Base-by-base conservation (phyloP, 2,329 filamentous ascomycete species). In the Periglandula ipomoeae region DNA sequence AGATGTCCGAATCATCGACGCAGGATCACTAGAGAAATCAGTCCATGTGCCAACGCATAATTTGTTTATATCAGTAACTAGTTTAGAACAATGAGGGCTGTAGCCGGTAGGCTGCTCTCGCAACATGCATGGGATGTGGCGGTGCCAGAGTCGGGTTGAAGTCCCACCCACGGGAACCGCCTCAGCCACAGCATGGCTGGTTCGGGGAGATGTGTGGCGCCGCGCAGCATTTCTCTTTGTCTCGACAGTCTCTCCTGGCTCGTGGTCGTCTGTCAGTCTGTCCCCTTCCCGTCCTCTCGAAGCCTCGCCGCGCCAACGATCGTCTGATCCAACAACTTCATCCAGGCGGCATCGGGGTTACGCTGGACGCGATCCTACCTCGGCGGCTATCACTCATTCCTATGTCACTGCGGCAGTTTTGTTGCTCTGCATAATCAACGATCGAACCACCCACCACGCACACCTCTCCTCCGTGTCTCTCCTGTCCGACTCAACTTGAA, bases 291-390 rank as follows among this genome's bases (percentile, higher is more conserved):
- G 34, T 40, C 10, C 17, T 10, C 10, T 47, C 11, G 11, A 32
- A 15, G 39, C 30, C 34, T 40, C 20, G 10, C 13, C 24, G n/a
- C 27, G 43, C 32, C 39, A 32, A 27, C 26, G 17, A 27, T 45
- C 27, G 17, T 37, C 26, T 30, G 8, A n/a, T 32, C n/a, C 46
- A 48, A 41, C 41, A 35, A 11, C 34, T 39, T 41, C 22, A 42
- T 47, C 34, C 46, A 37, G 41, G 35, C 38, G 46, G 30, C 30
- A 27, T 43, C 37, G 42, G 42, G 46, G 27, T 46, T 41, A 45
- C 50, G 46, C 43, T 37, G 43, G 42, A 42, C 43, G 46, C 50
- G 42, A 43, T 39, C 24, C 30, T 23, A 26, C 20, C 37, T 35
- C 20, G 42, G 26, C 22, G 40, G 46, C 37, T 40, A 17, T 44